Conservation (phyloP, 2,329 filamentous ascomycete species). For the Diplodia sapinea region DNA sequence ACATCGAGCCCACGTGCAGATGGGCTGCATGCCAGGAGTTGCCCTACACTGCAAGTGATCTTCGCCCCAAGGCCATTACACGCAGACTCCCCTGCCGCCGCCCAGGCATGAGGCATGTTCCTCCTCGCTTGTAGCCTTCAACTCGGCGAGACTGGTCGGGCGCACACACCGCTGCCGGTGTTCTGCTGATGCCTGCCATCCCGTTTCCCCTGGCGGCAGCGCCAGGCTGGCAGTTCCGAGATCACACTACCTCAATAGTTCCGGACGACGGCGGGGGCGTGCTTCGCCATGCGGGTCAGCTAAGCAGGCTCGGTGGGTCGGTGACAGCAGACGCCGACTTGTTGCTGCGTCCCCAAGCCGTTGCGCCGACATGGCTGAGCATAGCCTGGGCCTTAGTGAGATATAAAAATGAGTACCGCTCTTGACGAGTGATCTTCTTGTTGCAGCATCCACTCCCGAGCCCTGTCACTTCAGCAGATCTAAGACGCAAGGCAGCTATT, state of each 20-base stretch:
- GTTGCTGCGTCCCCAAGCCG: background rate
- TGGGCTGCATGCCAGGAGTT: constrained; percentile 7
- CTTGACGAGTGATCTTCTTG: background rate
- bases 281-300: constrained; percentile 16
- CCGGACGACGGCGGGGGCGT: background rate
- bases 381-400: constrained; percentile 19
- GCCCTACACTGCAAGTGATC: constrained; percentile 15
- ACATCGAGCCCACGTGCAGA: background rate
- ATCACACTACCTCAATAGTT: constrained; percentile 25
- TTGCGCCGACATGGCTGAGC: constrained; percentile 13
- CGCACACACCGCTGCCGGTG: constrained; percentile 3
- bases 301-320: constrained; percentile 24
- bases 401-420: constrained; percentile 16
- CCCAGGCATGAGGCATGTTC: background rate
- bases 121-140: constrained; percentile 7
- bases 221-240: constrained; percentile 7
- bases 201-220: constrained; percentile 5
- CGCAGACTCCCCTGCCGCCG: background rate
- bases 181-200: constrained; percentile 8
- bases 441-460: constrained; percentile 9
- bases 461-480: constrained; percentile 12
- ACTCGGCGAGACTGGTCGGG: background rate
- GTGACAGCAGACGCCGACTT: constrained; percentile 2
- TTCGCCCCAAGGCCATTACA: background rate
- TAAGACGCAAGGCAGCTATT: background rate